Evolutionary conservation across 768 basidiomycete genomes (phyloP), one percentile per base, ranked within the genome.

Genomic region (Lactarius quietus): DNA sequence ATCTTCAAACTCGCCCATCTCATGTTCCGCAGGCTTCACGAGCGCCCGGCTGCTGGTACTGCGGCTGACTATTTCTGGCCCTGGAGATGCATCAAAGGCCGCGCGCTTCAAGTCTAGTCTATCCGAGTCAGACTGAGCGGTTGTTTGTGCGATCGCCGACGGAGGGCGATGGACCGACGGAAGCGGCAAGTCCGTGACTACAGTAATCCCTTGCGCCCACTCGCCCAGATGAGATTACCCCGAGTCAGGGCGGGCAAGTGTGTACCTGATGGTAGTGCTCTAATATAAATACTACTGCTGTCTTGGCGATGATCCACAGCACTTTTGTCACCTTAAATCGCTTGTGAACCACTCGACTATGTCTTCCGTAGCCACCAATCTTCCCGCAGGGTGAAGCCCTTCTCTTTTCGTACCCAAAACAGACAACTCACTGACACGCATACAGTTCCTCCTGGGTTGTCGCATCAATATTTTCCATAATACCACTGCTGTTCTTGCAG

Each of bases 1-100:
- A 74, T 98, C 96, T 79, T 98, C 97, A 70, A 98, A 97, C 75
- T 95, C 93, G 67, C 95, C 95, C 85, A 95, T 94, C 66, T 88
- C 92, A 69, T 65, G 54, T 35, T 90, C 85, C 48, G 72, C 59
- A 18, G 72, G 68, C 64, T 73, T 74, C 68, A 81, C 77, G 67
- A 82, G 83, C 71, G 75, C 82, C 64, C 72, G 76, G 20, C 80
- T 39, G n/a, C 65, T 58, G 41, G 39, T 80, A 61, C 74, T 76
- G 26, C 78, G 78, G 3, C 79, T 74, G 18, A 76, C 76, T 72
- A 87, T 87, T 68, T 75, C 35, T 51, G 78, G 78, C 31, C 81
- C 74, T 65, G 83, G 79, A 6, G 80, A 80, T 38, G 80, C 73
- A 64, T 80, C 78, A 31, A 65, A 69, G 1, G 69, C 73, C 35